Conservation (phyloP, 768 basidiomycete species). For the Mycena filopes region DNA sequence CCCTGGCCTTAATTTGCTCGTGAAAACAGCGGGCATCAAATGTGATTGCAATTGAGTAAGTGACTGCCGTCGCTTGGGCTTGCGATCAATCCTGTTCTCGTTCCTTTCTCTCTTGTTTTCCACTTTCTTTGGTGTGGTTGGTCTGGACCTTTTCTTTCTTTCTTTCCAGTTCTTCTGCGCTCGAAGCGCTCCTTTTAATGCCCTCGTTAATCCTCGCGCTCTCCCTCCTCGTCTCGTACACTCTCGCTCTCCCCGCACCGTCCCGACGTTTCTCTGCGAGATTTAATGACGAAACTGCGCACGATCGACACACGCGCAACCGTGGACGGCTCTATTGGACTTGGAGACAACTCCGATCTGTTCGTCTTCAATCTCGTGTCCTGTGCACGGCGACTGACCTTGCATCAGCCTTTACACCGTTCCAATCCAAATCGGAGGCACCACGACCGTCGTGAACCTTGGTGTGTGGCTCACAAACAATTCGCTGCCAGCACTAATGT, state of each 20-base stretch:
- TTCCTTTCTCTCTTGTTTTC: conserved; percentile 20
- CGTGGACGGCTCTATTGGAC: conserved; percentile 46
- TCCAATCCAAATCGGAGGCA: conserved; percentile 55
- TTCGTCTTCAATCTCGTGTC: conserved; percentile 4
- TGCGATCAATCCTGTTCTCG: neutral
- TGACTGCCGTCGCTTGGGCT: too few species aligned
- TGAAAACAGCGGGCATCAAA: too few species aligned
- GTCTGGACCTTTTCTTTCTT: conserved; percentile 32
- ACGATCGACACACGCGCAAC: conserved; percentile 36
- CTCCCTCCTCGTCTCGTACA: conserved; percentile 30
- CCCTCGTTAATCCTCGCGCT: conserved; percentile 31
- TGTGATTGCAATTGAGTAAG: too few species aligned
- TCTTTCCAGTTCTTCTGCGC: conserved; percentile 34
- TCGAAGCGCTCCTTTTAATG: conserved; percentile 41
- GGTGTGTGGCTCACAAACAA: conserved; percentile 44
- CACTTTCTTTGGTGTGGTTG: conserved; percentile 15
- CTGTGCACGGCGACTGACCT: neutral
- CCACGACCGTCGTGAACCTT: conserved; percentile 55
- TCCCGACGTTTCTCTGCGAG: conserved; percentile 36
- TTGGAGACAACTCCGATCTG: conserved; percentile 43
- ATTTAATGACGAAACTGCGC: conserved; percentile 27
- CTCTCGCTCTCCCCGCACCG: conserved; percentile 36
- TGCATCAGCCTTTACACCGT: conserved; percentile 51
- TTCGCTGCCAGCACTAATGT: neutral
- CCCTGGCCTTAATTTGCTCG: too few species aligned